These are phyloP conservation scores for Galerina sulciceps DNA, from an alignment of 768 basidiomycete genomes.

Conservation along the genomic window DNA sequence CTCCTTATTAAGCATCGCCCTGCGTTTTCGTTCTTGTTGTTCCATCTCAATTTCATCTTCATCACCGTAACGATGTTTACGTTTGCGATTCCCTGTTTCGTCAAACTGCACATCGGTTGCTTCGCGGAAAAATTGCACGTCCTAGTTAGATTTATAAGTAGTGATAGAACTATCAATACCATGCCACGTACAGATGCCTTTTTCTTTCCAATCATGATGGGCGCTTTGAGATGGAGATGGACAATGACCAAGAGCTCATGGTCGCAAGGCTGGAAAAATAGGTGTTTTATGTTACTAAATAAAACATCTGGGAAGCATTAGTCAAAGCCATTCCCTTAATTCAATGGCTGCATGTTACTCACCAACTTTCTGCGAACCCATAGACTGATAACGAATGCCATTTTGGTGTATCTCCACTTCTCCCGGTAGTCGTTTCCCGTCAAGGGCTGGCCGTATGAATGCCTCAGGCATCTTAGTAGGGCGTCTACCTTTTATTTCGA, in stretches of 20 bases:
- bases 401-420: conserved; percentile 99
- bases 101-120: conserved; percentile 98
- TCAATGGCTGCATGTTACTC: conserved; percentile 27
- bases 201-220: conserved; percentile 99
- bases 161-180: background rate
- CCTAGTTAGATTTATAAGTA: conserved; percentile 47
- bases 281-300: conserved; percentile 96
- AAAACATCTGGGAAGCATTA: conserved; percentile 68
- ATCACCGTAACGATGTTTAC: conserved; percentile 95
- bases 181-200: conserved; percentile 78
- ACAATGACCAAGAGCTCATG: conserved; percentile 93
- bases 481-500: conserved; percentile 87
- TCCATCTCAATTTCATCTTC: conserved; percentile 99
- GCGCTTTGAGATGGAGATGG: conserved; percentile 90
- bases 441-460: conserved; percentile 90
- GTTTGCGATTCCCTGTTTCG: conserved; percentile 98
- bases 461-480: conserved; percentile 90
- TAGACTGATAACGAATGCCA: conserved; percentile 90
- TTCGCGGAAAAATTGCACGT: conserved; percentile 98
- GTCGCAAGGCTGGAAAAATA: conserved; percentile 99
- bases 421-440: conserved; percentile 95
- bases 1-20: conserved; percentile 90
- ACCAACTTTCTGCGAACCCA: conserved; percentile 92
- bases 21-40: conserved; percentile 91
- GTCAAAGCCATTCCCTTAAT: background rate